Conservation (phyloP, 164 flowering plant genomes). For the Buxus sempervirens region DNA sequence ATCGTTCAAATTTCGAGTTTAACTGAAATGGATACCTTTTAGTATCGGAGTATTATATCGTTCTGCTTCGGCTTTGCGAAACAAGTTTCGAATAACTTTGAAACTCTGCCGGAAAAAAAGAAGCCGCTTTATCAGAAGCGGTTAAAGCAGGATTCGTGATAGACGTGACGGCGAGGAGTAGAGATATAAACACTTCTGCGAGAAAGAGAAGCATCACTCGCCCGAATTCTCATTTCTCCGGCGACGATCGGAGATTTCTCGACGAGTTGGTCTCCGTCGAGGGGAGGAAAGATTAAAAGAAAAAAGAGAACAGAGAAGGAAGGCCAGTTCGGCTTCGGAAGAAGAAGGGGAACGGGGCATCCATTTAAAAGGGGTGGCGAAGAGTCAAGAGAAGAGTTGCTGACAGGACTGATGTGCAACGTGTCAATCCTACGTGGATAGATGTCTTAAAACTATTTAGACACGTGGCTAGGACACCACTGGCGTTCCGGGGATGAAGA, state of each 20-base stretch:
- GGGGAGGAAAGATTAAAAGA: background rate
- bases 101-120: too few species aligned
- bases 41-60: background rate
- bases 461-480: conserved; percentile 17
- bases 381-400: conserved; percentile 8
- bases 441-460: background rate
- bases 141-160: conserved; percentile 37
- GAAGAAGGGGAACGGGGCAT: background rate
- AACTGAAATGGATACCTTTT: conserved; percentile 17
- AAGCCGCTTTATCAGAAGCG: conserved; percentile 1
- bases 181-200: conserved; percentile 29
- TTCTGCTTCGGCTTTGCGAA: background rate
- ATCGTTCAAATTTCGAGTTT: conserved; percentile 4
- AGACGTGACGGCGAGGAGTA: conserved; percentile 50
- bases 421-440: conserved; percentile 11
- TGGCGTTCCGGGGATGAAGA: too few species aligned
- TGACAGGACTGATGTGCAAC: conserved; percentile 24
- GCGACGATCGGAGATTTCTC: background rate
- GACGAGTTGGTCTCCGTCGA: conserved; percentile 18
- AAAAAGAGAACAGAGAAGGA: background rate
- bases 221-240: conserved; percentile 47
- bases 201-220: conserved; percentile 2
- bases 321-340: background rate
- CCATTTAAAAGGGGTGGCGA: conserved; percentile 17
- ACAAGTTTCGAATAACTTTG: conserved; percentile 12